Base-by-base conservation (phyloP, 805 yeast species). In the Ogataea neopini region DNA sequence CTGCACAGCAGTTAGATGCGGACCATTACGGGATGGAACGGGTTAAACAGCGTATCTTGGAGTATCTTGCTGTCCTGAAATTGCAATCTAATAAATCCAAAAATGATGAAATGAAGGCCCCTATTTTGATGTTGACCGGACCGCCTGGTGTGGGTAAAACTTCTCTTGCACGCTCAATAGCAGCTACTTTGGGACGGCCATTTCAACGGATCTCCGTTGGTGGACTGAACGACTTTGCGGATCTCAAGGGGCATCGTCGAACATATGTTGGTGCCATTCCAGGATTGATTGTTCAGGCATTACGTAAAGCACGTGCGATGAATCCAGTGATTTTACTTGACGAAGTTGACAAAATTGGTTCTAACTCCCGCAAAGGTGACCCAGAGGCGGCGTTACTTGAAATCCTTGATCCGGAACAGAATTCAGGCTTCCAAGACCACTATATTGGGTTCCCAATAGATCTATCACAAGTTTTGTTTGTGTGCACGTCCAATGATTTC, bases 91-190 rank as follows among this genome's bases (percentile, higher is more conserved):
- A 53, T 60, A 22, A 18, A n/a, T 18, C 4, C n/a, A 34, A 17
- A 13, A 20, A 23, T 5, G 23, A 34, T 2, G 23, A 10, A 6
- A 13, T 44, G 3, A 65, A 61, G 59, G 79, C 95, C 1, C 96
- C 96, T 6, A 88, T 89, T 37, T 66, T 89, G 35, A 72, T 89
- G 65, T 74, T 89, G 48, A 88, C 88, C 5, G 97, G 96, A 0
- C 96, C 96, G 9, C 97, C 96, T 0, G 97, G 97, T 30, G 94
- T 88, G 11, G 97, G 97, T 23, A 89, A 89, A 64, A 89, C 97
- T 0, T 84, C 94, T 1, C 71, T 89, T 47, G 96, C 96, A 4
- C 81, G 82, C 59, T 86, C 95, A 0, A 80, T 89, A 40, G 96
- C 96, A 1, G 68, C 73, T 9, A 80, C 92, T 4, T 67, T 89